Evolutionary conservation across 1,284 basidiomycete genomes (phyloP), one percentile per base, ranked within the genome.

Genomic region (Agroathelia rolfsii): DNA sequence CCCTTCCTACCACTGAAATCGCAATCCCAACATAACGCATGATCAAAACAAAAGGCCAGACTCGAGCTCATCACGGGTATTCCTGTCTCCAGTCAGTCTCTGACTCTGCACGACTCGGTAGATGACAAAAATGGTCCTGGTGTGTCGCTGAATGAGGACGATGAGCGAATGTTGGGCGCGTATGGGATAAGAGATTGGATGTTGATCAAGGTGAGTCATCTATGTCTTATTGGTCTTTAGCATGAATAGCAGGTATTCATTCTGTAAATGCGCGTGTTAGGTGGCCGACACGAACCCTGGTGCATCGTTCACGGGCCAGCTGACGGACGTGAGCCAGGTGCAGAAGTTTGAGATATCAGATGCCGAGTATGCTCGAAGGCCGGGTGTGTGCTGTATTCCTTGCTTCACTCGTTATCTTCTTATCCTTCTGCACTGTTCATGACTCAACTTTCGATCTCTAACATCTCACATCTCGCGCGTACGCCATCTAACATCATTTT

Each of bases 61-160:
- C 73, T 97, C 16, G 87, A 92, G 50, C 68, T 78, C 30, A 76
- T 96, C 49, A 95, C 92, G n/a, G 93, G 93, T 11, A 83, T 96
- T 35, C 76, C 85, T 2, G 66, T 71, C 3, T 61, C 62, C 35
- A 77, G 79, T 42, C 90, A 95, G 49, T 46, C 56, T 0, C 69
- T 94, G 32, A 59, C 68, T 0, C 52, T 94, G 5, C 67, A 73
- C 33, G 69, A 76, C 3, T 69, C 75, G 3, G 71, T 78, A 24
- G 66, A 64, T 18, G 69, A n/a, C n/a, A n/a, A n/a, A n/a, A n/a
- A n/a, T n/a, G n/a, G n/a, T n/a, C n/a, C 70, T 4, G 41, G 83
- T 3, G 69, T 64, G 3, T 51, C 58, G 0, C 61, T 94, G 14
- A 61, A 69, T 6, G 76, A 92, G 39, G 83, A 89, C 36, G 48